Percentiles rank a stretch among this genome's conserved stretches.
Evolutionary conservation across 83 land plant genomes (phyloP).

Genomic region (Picea abies): DNA sequence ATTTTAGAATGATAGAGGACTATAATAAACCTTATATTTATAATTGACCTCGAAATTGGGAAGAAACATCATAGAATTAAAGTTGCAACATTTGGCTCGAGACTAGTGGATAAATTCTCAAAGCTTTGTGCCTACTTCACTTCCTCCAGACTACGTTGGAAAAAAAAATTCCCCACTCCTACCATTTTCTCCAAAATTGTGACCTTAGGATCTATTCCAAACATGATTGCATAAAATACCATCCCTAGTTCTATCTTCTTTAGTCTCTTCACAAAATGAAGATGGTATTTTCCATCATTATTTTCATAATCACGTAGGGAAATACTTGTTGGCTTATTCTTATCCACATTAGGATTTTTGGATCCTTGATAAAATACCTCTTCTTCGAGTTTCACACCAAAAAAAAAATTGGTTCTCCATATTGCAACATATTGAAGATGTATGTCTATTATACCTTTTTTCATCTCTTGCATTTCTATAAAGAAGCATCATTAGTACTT

Average conservation of each 20-base stretch:
- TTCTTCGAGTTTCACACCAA: constrained; percentile 13
- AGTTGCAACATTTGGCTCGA: not conserved
- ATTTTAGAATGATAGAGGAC: no score
- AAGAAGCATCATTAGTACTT: not conserved
- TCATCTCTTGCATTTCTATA: constrained; percentile 16
- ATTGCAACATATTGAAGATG: constrained; percentile 3
- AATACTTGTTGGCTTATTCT: constrained; percentile 24
- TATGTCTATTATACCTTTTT: constrained; percentile 22
- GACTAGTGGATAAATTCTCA: not conserved
- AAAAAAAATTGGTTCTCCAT: constrained; percentile 20
- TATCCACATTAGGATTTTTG: constrained; percentile 5
- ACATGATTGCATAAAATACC: constrained; percentile 38
- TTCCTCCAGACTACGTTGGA: constrained; percentile 4
- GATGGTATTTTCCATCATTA: constrained; percentile 21
- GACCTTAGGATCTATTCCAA: constrained; percentile 24
- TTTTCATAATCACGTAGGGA: constrained; percentile 40
- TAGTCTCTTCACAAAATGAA: constrained; percentile 14
- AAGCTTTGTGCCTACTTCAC: not conserved
- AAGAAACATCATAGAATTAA: not conserved
- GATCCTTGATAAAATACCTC: not conserved
- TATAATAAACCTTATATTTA: no score
- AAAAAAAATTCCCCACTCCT: constrained; percentile 19
- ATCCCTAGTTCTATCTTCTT: constrained; percentile 21
- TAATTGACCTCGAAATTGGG: no score
- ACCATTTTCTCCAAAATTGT: constrained; percentile 28